These are phyloP conservation scores for Exophiala spinifera DNA, from an alignment of 2,329 filamentous ascomycete species.

Conservation along the genomic window DNA sequence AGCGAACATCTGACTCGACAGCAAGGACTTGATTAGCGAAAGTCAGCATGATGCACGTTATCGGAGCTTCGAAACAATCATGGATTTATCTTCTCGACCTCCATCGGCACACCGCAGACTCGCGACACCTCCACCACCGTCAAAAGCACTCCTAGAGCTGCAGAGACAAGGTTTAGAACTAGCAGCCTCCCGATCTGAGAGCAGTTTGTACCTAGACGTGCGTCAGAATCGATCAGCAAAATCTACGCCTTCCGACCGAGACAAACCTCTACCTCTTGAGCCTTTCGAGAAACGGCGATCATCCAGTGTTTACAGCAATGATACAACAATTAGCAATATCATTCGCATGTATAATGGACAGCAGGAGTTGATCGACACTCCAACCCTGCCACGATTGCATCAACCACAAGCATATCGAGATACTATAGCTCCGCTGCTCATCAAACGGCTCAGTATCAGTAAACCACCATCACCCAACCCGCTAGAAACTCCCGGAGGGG, in stretches of 20 bases:
- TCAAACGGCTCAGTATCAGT: constrained; percentile 32
- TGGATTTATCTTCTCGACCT: constrained; percentile 13
- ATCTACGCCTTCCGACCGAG: constrained; percentile 22
- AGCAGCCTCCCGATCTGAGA: constrained; percentile 6
- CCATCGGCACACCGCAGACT: constrained; percentile 10
- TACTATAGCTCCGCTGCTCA: constrained; percentile 25
- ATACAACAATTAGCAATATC: constrained; percentile 28
- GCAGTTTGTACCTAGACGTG: constrained; percentile 7
- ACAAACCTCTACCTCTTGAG: constrained; percentile 24
- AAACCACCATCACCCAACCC: constrained; percentile 34
- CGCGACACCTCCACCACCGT: constrained; percentile 23
- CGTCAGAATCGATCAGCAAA: constrained; percentile 10
- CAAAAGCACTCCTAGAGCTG: constrained; percentile 23
- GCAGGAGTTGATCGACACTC: constrained; percentile 17
- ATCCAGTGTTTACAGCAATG: constrained; percentile 27
- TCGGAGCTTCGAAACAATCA: background rate
- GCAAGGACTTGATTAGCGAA: too few species aligned
- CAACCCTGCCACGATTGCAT: constrained; percentile 12
- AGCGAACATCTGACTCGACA: background rate
- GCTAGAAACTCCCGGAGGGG: constrained; percentile 13
- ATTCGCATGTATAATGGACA: constrained; percentile 26
- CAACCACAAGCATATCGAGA: constrained; percentile 27
- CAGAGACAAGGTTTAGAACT: constrained; percentile 26
- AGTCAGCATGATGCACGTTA: too few species aligned
- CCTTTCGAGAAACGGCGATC: constrained; percentile 21